Conservation (phyloP, 345 rosid genomes). For the Hibiscus syriacus region DNA sequence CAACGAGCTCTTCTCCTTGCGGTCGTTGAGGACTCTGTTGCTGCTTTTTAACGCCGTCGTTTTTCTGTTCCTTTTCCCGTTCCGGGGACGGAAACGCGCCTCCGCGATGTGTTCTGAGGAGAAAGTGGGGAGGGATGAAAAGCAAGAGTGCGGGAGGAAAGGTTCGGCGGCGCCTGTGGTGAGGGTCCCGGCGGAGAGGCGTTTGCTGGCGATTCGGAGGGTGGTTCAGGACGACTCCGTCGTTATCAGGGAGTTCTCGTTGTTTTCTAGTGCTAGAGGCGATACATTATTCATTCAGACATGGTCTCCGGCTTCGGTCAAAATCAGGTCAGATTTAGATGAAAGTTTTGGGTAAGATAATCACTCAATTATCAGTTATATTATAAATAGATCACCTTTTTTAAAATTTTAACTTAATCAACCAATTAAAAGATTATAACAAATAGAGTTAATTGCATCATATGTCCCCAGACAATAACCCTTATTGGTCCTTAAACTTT, state of each 20-base stretch:
- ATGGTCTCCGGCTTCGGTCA: conserved; percentile 52
- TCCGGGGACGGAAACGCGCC: conserved; percentile 31
- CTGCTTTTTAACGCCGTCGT: conserved; percentile 36
- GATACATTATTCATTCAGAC: conserved; percentile 72
- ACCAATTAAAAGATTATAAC: no score
- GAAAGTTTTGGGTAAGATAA: no score
- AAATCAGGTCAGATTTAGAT: conserved; percentile 42
- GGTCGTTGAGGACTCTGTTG: conserved; percentile 36
- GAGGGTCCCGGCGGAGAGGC: conserved; percentile 40
- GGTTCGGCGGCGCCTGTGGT: conserved; percentile 19
- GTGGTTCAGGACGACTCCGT: conserved; percentile 46
- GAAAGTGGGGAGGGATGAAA: conserved; percentile 38
- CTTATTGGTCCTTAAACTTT: no score
- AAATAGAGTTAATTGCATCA: no score
- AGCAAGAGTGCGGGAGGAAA: conserved; percentile 23
- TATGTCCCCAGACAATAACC: no score
- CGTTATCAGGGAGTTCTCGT: conserved; percentile 40
- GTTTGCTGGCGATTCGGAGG: conserved; percentile 55
- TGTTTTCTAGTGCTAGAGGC: conserved; percentile 51
- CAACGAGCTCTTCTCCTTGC: conserved; percentile 51
- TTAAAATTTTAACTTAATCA: no score
- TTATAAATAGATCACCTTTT: no score
- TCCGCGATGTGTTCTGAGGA: conserved; percentile 17
- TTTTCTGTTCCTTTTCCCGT: conserved; percentile 47
- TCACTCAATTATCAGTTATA: no score